A percentile compares a stretch with the other conserved stretches of the same genome.
Conservation (phyloP, 164 flowering plant species). For the Houttuynia cordata region DNA sequence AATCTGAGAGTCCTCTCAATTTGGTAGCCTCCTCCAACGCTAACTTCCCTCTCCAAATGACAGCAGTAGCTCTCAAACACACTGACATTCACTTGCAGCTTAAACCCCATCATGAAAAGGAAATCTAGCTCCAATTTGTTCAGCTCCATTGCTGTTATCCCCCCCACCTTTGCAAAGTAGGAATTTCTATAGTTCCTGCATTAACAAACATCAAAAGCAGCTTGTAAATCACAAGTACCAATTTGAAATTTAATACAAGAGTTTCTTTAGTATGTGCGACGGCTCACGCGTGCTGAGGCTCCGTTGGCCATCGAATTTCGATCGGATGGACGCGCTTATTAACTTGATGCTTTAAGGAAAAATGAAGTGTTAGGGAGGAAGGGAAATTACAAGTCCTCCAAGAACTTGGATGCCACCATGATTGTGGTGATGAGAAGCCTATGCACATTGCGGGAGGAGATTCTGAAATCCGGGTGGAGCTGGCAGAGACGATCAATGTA, state of each 20-base stretch:
- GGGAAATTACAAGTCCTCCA: constrained; percentile 71
- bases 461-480: constrained; percentile 45
- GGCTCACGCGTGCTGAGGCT: too few species aligned
- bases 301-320: too few species aligned
- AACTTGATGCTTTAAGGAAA: too few species aligned
- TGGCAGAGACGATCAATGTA: constrained; percentile 84
- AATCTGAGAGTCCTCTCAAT: constrained; percentile 57
- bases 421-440: constrained; percentile 77
- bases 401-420: constrained; percentile 91
- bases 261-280: too few species aligned
- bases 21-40: constrained; percentile 85
- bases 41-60: constrained; percentile 88
- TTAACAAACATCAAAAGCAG: neutral
- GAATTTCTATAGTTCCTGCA: constrained; percentile 90
- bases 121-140: constrained; percentile 71
- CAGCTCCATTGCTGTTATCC: constrained; percentile 54
- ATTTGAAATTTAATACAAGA: too few species aligned
- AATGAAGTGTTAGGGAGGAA: too few species aligned
- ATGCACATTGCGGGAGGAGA: constrained; percentile 61
- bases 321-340: too few species aligned
- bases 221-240: too few species aligned
- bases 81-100: constrained; percentile 75
- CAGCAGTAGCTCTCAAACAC: constrained; percentile 79
- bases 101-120: constrained; percentile 72
- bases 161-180: constrained; percentile 83